Evolutionary conservation across 257 asterid genomes (phyloP).

Genomic region (Datura wrightii): DNA sequence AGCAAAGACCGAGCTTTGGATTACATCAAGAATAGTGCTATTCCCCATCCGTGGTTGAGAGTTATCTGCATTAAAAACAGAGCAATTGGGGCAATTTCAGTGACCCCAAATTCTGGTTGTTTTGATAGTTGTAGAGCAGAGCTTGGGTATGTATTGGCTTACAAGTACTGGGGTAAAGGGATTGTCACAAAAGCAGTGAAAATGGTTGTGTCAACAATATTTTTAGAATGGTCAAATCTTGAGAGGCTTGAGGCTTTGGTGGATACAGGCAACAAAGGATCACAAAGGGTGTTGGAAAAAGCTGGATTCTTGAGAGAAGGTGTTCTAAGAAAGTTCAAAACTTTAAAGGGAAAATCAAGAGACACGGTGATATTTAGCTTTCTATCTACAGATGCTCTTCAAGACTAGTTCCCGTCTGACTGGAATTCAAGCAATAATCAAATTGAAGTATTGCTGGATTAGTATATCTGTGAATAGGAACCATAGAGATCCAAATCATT

Average conservation of each 20-base stretch:
- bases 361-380: slow-evolving; percentile 50
- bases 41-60: slow-evolving; percentile 42
- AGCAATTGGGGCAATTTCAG: slow-evolving; percentile 60
- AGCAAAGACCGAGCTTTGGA: slow-evolving; percentile 43
- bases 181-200: slow-evolving; percentile 51
- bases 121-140: slow-evolving; percentile 46
- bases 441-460: not conserved
- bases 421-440: not conserved
- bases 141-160: slow-evolving; percentile 56
- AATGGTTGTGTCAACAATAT: slow-evolving; percentile 44
- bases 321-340: slow-evolving; percentile 42
- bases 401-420: not conserved
- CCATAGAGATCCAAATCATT: not conserved
- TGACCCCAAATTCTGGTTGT: slow-evolving; percentile 49
- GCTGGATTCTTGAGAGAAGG: slow-evolving; percentile 57
- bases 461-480: not conserved
- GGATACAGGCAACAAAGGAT: slow-evolving; percentile 48
- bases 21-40: slow-evolving; percentile 33
- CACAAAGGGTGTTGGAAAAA: slow-evolving; percentile 62
- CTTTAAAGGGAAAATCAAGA: slow-evolving; percentile 38
- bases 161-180: slow-evolving; percentile 62
- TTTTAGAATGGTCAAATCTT: slow-evolving; percentile 49
- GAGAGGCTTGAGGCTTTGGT: slow-evolving; percentile 58
- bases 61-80: slow-evolving; percentile 48
- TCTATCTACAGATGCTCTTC: slow-evolving; percentile 33